Evolutionary conservation across 441 rosid species (phyloP).

Genomic region (Iberis amara): DNA sequence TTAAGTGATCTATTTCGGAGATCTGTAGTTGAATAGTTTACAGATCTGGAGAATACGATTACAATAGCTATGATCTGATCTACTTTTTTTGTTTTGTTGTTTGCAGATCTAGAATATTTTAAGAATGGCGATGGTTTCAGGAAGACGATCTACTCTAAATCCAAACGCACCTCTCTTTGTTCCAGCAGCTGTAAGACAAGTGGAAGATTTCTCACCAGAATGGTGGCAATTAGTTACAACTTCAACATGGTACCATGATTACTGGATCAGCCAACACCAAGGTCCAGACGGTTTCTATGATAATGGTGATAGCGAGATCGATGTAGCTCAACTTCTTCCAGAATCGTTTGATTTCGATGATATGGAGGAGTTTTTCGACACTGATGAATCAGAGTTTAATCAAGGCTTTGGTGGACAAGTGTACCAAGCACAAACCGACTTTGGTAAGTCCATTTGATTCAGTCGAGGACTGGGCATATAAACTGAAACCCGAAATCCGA

Average conservation of each 20-base stretch:
- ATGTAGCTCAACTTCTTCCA: slow-evolving; percentile 49
- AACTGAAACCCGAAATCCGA: no score
- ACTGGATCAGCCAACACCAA: slow-evolving; percentile 71
- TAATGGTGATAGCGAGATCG: slow-evolving; percentile 37
- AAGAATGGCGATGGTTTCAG: slow-evolving; percentile 67
- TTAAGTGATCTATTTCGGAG: neutral
- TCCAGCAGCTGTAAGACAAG: slow-evolving; percentile 68
- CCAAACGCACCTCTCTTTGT: slow-evolving; percentile 79
- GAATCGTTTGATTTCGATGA: slow-evolving; percentile 60
- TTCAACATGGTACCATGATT: slow-evolving; percentile 71
- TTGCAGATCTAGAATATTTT: slow-evolving; percentile 28
- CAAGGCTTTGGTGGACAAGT: slow-evolving; percentile 28
- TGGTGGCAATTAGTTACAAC: slow-evolving; percentile 87
- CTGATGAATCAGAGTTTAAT: slow-evolving; percentile 40
- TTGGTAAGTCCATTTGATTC: slow-evolving; percentile 30
- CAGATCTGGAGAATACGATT: slow-evolving; percentile 4
- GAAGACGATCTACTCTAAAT: slow-evolving; percentile 68
- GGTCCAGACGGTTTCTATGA: slow-evolving; percentile 56
- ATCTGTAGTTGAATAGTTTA: neutral
- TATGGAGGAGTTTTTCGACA: slow-evolving; percentile 40
- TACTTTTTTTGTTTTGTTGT: neutral
- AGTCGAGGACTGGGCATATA: no score
- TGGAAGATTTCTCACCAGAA: slow-evolving; percentile 89
- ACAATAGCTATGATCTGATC: neutral
- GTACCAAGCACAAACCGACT: slow-evolving; percentile 28